These are phyloP conservation scores for Ceratocystis variospora DNA, from an alignment of 2,329 filamentous ascomycete species.

Conservation along the genomic window DNA sequence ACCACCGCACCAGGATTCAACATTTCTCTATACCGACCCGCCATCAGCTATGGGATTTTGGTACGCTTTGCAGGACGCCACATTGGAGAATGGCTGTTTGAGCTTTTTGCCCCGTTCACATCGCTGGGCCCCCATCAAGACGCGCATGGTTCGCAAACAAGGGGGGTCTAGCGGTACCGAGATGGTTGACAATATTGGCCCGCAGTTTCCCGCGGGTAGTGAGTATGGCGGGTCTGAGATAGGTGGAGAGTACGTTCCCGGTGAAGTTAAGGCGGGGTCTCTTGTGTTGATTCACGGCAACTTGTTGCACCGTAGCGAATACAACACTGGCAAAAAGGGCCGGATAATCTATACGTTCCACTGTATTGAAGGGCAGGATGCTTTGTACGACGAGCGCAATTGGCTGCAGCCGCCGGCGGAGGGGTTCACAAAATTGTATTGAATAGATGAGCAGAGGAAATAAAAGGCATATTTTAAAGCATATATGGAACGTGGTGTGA, in stretches of 20 bases:
- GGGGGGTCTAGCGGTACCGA: slow-evolving; percentile 44
- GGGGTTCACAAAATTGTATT: slow-evolving; percentile 60
- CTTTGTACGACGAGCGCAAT: slow-evolving; percentile 71
- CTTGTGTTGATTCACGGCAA: slow-evolving; percentile 94
- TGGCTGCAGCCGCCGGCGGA: slow-evolving; percentile 78
- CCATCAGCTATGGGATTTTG: slow-evolving; percentile 89
- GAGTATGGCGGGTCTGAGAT: slow-evolving; percentile 31
- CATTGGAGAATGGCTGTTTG: slow-evolving; percentile 72
- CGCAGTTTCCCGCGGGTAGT: slow-evolving; percentile 44
- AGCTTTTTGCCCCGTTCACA: slow-evolving; percentile 78
- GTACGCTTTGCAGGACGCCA: slow-evolving; percentile 93
- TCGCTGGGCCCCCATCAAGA: slow-evolving; percentile 52
- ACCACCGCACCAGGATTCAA: slow-evolving; percentile 80
- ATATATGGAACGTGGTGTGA: neutral
- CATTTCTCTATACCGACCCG: slow-evolving; percentile 80
- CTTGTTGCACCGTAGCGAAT: slow-evolving; percentile 88
- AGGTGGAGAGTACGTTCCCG: slow-evolving; percentile 51
- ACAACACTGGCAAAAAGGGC: slow-evolving; percentile 72
- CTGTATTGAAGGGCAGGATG: slow-evolving; percentile 67
- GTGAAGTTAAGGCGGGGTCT: slow-evolving; percentile 81
- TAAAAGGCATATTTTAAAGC: neutral
- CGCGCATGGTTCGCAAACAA: slow-evolving; percentile 58
- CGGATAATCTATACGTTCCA: slow-evolving; percentile 97
- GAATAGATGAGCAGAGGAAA: neutral
- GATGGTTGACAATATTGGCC: slow-evolving; percentile 56